Base-by-base conservation (phyloP, 2,329 filamentous ascomycete genomes). In the Westerdykella sp. region DNA sequence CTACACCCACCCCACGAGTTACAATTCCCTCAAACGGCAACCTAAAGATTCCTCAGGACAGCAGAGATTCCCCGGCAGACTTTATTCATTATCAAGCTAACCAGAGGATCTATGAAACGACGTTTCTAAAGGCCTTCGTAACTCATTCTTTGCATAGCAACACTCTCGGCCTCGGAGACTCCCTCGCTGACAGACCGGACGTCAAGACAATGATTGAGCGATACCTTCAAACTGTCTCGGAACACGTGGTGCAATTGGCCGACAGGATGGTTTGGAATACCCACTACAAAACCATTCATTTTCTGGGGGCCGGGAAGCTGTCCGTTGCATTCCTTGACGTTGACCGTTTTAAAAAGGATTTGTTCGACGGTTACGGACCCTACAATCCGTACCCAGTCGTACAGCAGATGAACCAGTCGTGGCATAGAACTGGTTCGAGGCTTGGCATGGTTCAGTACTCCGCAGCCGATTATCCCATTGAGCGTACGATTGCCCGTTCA, bases 181-280 rank as follows among this genome's bases (percentile, higher is more conserved):
- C 45, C 34, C 44, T 53, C 12, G 18, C 37, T 18, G 31, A 45
- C 18, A 16, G 15, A 9, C 21, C 11, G 4, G 40, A 44, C 30
- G 10, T 15, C 4, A 18, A 13, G 4, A 39, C 39, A n/a, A 40
- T 14, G 9, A 14, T 58, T 9, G 31, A 45, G 11, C 30, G 23
- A 4, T 59, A 62, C 32, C 31, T 62, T 9, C 40, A 47, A 12
- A 44, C 47, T 0, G 48, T 62, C 2, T 39, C 39, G 10, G 36
- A 41, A n/a, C 51, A 55, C 31, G 44, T 56, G 9, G 47, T 47
- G 21, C 15, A 43, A n/a, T 48, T 59, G 21, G 39, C 51, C 5
- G 47, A 48, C 28, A 59, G 54, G 39, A 57, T 58, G 40, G 43
- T 56, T n/a, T 51, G 53, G 48, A 56, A 57, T 28, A 46, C 55